Percentiles rank a stretch among this genome's conserved stretches.
Conservation (phyloP, 2,329 filamentous ascomycete genomes). For the Macroventuria anomochaeta region DNA sequence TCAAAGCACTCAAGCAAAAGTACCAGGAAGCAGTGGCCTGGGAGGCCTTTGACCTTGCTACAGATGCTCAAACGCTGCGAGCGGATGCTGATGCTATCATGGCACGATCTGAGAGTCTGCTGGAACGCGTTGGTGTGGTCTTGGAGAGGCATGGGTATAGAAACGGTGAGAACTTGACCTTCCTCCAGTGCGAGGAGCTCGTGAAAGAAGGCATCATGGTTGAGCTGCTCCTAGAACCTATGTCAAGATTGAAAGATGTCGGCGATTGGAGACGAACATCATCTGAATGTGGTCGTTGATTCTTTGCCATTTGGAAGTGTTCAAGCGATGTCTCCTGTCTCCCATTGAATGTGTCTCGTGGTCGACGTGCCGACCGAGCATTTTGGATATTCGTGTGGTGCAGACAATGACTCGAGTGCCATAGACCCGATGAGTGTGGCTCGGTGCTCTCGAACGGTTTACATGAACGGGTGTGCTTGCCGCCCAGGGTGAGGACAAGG, state of each 20-base stretch:
- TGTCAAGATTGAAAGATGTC: background rate
- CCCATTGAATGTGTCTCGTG: no score
- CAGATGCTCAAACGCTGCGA: background rate
- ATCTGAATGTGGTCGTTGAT: background rate
- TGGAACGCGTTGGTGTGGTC: background rate
- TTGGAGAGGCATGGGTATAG: background rate
- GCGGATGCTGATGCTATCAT: background rate
- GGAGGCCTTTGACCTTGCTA: background rate
- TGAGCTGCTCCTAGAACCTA: background rate
- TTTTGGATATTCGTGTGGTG: background rate
- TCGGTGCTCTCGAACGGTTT: no score
- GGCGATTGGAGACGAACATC: background rate
- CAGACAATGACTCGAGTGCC: background rate
- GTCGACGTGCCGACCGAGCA: no score
- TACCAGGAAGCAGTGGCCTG: background rate
- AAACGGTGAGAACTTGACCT: background rate
- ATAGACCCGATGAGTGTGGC: background rate
- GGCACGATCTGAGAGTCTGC: background rate
- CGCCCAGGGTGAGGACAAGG: background rate
- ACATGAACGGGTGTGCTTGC: no score
- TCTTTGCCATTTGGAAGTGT: no score
- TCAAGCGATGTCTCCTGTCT: no score
- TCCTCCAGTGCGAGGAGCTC: background rate
- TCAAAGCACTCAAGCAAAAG: background rate
- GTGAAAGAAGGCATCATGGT: background rate